These are phyloP conservation scores for Pythium rishiriense DNA, from an alignment of 352 stramenopile genomes.

Conservation along the genomic window DNA sequence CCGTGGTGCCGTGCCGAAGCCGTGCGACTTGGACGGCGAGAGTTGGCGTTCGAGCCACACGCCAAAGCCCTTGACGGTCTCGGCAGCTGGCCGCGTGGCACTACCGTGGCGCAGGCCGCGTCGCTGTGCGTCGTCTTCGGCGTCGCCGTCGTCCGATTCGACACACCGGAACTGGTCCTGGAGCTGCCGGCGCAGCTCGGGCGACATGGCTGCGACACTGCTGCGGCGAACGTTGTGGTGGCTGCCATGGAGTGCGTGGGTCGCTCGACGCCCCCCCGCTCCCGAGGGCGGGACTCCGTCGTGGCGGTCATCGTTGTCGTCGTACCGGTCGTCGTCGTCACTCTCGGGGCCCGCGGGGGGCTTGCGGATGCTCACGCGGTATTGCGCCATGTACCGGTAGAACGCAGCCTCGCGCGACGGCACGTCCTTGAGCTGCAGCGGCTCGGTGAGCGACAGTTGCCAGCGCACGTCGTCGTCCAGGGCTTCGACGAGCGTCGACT, in stretches of 20 bases:
- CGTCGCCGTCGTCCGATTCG: conserved; percentile 6
- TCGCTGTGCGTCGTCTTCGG: neutral
- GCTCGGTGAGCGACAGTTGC: conserved; percentile 38
- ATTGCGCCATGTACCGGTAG: conserved; percentile 59
- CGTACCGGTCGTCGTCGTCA: conserved; percentile 10
- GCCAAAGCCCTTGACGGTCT: conserved; percentile 39
- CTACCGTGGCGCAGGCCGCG: neutral
- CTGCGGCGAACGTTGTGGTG: conserved; percentile 7
- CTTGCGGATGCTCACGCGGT: conserved; percentile 45
- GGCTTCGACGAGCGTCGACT: conserved; percentile 12
- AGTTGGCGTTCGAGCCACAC: conserved; percentile 38
- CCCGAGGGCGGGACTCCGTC: neutral
- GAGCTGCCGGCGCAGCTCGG: conserved; percentile 6
- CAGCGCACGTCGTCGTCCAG: conserved; percentile 30
- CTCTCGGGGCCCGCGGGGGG: neutral
- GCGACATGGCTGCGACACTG: conserved; percentile 9
- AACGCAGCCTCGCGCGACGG: conserved; percentile 51
- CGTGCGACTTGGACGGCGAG: conserved; percentile 15
- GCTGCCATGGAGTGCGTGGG: neutral
- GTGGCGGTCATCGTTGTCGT: neutral
- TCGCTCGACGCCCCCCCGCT: neutral
- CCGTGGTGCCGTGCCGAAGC: conserved; percentile 11
- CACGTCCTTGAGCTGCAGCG: conserved; percentile 36
- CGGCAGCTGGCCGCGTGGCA: neutral
- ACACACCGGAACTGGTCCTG: conserved; percentile 1